Evolutionary conservation across 352 stramenopile genomes (phyloP).

Genomic region (Phytopythium sindhum): DNA sequence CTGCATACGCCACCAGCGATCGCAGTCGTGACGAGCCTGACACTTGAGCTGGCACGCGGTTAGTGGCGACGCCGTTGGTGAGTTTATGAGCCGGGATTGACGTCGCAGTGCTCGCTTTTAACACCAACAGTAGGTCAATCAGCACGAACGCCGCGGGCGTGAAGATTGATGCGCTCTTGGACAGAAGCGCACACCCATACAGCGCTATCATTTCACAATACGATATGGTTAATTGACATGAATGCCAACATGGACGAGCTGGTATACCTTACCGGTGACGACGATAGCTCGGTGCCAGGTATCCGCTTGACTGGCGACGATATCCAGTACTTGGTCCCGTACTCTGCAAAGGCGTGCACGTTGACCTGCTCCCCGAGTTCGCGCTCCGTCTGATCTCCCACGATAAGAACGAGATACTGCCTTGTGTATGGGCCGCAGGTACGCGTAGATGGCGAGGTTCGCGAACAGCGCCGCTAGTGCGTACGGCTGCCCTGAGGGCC

Average conservation of each 20-base stretch:
- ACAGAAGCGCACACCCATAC: slow-evolving; percentile 42
- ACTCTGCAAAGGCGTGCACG: neutral
- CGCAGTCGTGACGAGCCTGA: slow-evolving; percentile 5
- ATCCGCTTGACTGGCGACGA: neutral
- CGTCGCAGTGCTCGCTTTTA: neutral
- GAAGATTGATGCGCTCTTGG: slow-evolving; percentile 52
- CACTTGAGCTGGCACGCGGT: neutral
- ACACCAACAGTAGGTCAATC: slow-evolving; percentile 29
- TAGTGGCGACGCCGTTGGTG: neutral
- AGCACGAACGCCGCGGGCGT: slow-evolving; percentile 33
- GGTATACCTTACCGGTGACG: slow-evolving; percentile 3
- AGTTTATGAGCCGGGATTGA: neutral
- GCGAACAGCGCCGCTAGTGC: slow-evolving; percentile 50
- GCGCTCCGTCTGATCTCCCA: neutral
- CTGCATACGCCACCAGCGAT: slow-evolving; percentile 14
- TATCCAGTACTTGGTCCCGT: neutral
- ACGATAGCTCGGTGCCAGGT: slow-evolving; percentile 1
- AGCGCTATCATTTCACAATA: slow-evolving; percentile 17
- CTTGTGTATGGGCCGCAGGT: slow-evolving; percentile 12
- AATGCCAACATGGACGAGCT: slow-evolving; percentile 7
- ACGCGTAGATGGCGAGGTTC: slow-evolving; percentile 34
- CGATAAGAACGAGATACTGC: neutral
- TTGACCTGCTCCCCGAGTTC: neutral
- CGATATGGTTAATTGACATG: slow-evolving; percentile 12
- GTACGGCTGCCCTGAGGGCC: slow-evolving; percentile 72